These are phyloP conservation scores for Tripterygium wilfordii DNA, from an alignment of 177 flowering plant species.

Conservation along the genomic window DNA sequence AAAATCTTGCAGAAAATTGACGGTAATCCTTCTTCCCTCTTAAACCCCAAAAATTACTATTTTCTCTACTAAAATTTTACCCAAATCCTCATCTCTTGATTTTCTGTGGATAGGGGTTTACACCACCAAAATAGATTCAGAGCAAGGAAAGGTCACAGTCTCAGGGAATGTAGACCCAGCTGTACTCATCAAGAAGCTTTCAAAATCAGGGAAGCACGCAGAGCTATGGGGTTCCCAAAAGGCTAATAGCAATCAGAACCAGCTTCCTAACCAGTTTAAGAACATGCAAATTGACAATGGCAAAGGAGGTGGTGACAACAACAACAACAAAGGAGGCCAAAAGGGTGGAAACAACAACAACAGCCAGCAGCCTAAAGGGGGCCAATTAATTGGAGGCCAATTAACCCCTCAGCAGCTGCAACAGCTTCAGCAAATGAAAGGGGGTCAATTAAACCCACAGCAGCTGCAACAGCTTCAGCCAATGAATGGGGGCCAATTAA, in stretches of 20 bases:
- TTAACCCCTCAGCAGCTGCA: slow-evolving; percentile 31
- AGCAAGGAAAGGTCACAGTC: slow-evolving; percentile 62
- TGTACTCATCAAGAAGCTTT: slow-evolving; percentile 56
- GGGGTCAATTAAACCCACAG: no score
- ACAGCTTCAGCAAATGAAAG: slow-evolving; percentile 55
- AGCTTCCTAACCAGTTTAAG: slow-evolving; percentile 31
- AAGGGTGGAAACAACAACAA: slow-evolving; percentile 18
- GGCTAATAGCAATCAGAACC: slow-evolving; percentile 16
- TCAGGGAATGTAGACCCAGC: slow-evolving; percentile 54
- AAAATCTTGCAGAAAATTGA: slow-evolving; percentile 92
- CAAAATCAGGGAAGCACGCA: slow-evolving; percentile 57
- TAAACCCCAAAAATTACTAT: no score
- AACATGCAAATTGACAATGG: slow-evolving; percentile 48
- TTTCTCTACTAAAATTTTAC: no score
- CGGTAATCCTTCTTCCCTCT: slow-evolving; percentile 32
- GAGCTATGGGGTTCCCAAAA: slow-evolving; percentile 58
- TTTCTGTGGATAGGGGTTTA: slow-evolving; percentile 42
- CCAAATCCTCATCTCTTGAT: no score
- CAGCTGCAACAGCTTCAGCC: no score
- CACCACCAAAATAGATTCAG: slow-evolving; percentile 51
- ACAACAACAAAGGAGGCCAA: slow-evolving; percentile 15
- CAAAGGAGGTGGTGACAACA: slow-evolving; percentile 21
- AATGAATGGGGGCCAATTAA: no score
- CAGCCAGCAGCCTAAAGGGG: slow-evolving; percentile 10
- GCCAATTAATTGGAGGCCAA: no score